Conservation (phyloP, 148 eudicot genomes). For the Tetragonia tetragonoides region DNA sequence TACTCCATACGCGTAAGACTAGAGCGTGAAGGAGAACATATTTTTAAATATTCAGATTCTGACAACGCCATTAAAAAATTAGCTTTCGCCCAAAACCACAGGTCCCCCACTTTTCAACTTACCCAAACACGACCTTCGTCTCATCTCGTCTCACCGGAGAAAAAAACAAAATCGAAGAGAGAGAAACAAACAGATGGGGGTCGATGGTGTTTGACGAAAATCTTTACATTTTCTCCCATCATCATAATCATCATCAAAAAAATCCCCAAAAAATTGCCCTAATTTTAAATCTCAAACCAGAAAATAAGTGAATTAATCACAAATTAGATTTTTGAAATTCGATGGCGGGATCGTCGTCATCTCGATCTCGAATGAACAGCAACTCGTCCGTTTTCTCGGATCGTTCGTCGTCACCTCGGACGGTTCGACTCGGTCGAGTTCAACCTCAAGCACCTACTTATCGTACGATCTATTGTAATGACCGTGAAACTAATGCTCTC, state of each 20-base stretch:
- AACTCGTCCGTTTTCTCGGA: constrained; percentile 16
- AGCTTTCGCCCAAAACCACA: too few relatives aligned
- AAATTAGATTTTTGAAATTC: not conserved
- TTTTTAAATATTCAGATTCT: too few relatives aligned
- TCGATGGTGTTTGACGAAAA: constrained; percentile 2
- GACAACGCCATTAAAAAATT: too few relatives aligned
- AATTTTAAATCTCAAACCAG: too few relatives aligned
- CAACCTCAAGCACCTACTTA: constrained; percentile 49
- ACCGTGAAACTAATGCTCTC: constrained; percentile 38
- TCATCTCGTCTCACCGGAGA: too few relatives aligned
- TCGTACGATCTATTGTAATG: constrained; percentile 45
- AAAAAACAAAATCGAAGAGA: too few relatives aligned
- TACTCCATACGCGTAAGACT: too few relatives aligned
- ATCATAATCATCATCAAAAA: not conserved
- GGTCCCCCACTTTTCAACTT: too few relatives aligned
- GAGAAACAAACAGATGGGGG: not conserved
- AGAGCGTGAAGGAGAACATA: too few relatives aligned
- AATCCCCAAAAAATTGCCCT: not conserved
- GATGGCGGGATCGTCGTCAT: not conserved
- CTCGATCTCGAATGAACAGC: constrained; percentile 24
- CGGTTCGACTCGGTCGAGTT: constrained; percentile 45
- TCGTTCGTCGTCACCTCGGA: constrained; percentile 27
- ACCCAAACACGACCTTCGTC: too few relatives aligned
- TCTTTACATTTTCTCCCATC: not conserved
- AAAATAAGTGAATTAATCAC: not conserved